Conservation (phyloP, 1,284 basidiomycete genomes). For the Marasmius sp. region DNA sequence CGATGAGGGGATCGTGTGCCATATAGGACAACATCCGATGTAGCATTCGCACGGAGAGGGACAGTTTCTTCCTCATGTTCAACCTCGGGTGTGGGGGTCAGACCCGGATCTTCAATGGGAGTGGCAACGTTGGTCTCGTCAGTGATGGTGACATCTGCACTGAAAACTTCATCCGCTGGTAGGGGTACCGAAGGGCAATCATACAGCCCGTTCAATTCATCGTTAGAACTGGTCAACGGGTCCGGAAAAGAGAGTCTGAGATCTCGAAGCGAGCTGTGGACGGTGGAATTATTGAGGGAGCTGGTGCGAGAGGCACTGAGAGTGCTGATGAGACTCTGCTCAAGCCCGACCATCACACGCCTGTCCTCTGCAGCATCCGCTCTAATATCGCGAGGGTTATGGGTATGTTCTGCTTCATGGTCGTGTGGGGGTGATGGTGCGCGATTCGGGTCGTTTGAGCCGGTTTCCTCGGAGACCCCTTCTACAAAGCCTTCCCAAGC, state of each 20-base stretch:
- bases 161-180: slow-evolving; percentile 7
- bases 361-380: slow-evolving; percentile 55
- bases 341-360: slow-evolving; percentile 66
- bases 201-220: slow-evolving; percentile 54
- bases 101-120: background rate
- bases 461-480: slow-evolving; percentile 49
- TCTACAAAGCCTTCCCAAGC: slow-evolving; percentile 75
- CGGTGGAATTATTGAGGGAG: slow-evolving; percentile 46
- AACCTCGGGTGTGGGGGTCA: background rate
- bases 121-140: slow-evolving; percentile 12
- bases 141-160: slow-evolving; percentile 20
- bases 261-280: slow-evolving; percentile 62
- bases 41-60: background rate
- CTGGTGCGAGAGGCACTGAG: slow-evolving; percentile 68
- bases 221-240: slow-evolving; percentile 65
- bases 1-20: background rate
- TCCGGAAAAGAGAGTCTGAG: slow-evolving; percentile 76
- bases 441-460: slow-evolving; percentile 27
- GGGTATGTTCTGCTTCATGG: slow-evolving; percentile 21
- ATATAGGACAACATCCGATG: background rate
- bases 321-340: slow-evolving; percentile 78
- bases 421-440: slow-evolving; percentile 24
- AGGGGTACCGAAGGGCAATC: slow-evolving; percentile 39
- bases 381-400: slow-evolving; percentile 19
- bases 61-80: background rate